These are phyloP conservation scores for Falciphora oryzae DNA, from an alignment of 2,329 filamentous ascomycete genomes.

Conservation along the genomic window DNA sequence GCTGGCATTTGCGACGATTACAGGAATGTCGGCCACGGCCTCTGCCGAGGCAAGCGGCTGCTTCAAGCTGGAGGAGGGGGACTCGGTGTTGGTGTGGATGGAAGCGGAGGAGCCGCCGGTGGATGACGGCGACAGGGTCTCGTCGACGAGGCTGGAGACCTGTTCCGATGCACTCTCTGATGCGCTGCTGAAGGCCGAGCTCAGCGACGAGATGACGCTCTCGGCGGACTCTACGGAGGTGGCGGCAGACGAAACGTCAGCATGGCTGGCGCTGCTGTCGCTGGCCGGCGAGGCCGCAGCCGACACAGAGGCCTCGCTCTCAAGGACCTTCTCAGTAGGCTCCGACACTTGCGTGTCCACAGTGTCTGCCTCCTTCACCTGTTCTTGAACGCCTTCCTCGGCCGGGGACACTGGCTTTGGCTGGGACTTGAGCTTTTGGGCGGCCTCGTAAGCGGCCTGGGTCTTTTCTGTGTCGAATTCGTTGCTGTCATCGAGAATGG, in stretches of 20 bases:
- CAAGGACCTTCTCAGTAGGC: slow-evolving; percentile 6
- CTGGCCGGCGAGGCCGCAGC: neutral
- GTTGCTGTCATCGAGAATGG: slow-evolving; percentile 65
- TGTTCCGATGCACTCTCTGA: slow-evolving; percentile 8
- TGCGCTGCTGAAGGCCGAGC: slow-evolving; percentile 5
- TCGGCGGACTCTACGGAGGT: neutral
- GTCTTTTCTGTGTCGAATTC: slow-evolving; percentile 69
- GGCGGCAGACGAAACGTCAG: neutral
- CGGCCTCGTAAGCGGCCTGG: slow-evolving; percentile 47
- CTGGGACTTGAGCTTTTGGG: slow-evolving; percentile 16
- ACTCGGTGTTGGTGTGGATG: neutral
- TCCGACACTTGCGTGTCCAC: slow-evolving; percentile 13
- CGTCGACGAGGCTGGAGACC: slow-evolving; percentile 13
- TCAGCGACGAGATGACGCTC: slow-evolving; percentile 2
- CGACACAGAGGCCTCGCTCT: neutral
- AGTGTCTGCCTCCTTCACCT: slow-evolving; percentile 8
- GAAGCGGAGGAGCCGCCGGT: neutral
- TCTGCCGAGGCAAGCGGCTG: slow-evolving; percentile 17
- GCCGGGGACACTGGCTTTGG: neutral
- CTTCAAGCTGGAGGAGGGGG: slow-evolving; percentile 2
- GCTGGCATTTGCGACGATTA: slow-evolving; percentile 4
- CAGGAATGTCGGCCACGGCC: slow-evolving; percentile 4
- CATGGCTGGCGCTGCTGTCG: neutral
- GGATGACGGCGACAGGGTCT: neutral
- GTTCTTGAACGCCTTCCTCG: neutral